phyloP scores from a whole-genome alignment of 1,284 basidiomycete species.

The Grifola frondosa region DNA sequence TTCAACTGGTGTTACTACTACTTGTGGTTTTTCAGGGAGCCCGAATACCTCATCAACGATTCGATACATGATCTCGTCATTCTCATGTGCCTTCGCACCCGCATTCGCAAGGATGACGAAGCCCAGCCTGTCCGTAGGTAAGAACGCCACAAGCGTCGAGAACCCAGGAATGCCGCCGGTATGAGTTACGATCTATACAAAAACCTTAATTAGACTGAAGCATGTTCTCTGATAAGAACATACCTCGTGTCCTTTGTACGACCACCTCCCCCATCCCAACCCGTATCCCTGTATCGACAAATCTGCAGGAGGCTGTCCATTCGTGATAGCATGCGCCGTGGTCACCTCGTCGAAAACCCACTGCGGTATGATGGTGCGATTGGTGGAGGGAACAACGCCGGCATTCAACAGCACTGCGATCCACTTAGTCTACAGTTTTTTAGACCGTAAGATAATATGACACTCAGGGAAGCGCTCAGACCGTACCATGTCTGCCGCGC shows the following conservation, averaged over 20 bases:
- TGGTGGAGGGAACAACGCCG: slow-evolving; percentile 27
- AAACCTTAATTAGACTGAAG: neutral
- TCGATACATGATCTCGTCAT: slow-evolving; percentile 26
- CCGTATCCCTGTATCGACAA: slow-evolving; percentile 29
- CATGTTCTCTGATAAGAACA: neutral
- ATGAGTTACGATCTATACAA: slow-evolving; percentile 22
- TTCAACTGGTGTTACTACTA: too few relatives aligned
- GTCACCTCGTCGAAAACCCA: slow-evolving; percentile 28
- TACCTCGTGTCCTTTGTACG: slow-evolving; percentile 27
- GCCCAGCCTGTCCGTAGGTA: slow-evolving; percentile 36
- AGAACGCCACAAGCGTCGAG: slow-evolving; percentile 35
- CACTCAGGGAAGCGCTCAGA: too few relatives aligned
- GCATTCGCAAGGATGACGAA: slow-evolving; percentile 42
- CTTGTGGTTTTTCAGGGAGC: slow-evolving; percentile 1
- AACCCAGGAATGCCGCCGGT: slow-evolving; percentile 33
- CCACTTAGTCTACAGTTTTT: slow-evolving; percentile 31
- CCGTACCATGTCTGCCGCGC: slow-evolving; percentile 30
- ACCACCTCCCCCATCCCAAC: slow-evolving; percentile 28
- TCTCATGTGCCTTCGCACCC: slow-evolving; percentile 35
- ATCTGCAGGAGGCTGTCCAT: neutral
- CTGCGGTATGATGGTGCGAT: slow-evolving; percentile 25
- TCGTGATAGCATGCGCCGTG: slow-evolving; percentile 21
- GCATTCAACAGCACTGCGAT: slow-evolving; percentile 26
- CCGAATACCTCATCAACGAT: slow-evolving; percentile 20
- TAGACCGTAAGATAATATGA: too few relatives aligned